These are phyloP conservation scores for Venustampulla echinocandica DNA, from an alignment of 495 filamentous ascomycete genomes.

Conservation along the genomic window DNA sequence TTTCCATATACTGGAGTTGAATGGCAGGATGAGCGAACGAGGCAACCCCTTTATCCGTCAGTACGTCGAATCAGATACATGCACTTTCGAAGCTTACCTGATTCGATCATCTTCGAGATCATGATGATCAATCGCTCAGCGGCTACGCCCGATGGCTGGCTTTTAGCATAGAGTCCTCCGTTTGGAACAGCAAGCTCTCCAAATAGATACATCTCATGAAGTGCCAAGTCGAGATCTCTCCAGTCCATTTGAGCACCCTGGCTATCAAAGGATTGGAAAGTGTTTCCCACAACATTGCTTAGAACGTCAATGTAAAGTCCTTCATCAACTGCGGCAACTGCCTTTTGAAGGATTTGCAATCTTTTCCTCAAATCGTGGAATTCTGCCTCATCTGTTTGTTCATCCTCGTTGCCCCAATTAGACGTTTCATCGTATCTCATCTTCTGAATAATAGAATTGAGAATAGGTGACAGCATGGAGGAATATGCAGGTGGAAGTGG, in stretches of 20 bases:
- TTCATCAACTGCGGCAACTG: constrained; percentile 77
- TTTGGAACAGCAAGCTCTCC: constrained; percentile 83
- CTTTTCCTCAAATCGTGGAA: constrained; percentile 89
- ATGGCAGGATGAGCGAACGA: constrained; percentile 84
- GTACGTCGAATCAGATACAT: constrained; percentile 9
- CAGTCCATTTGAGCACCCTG: constrained; percentile 72
- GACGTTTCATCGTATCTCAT: constrained; percentile 96
- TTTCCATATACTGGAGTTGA: constrained; percentile 95
- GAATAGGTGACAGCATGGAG: constrained; percentile 71
- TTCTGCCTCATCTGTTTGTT: constrained; percentile 95
- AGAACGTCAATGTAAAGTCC: constrained; percentile 76
- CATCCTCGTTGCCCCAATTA: constrained; percentile 88
- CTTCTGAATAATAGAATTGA: constrained; percentile 86
- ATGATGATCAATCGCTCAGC: constrained; percentile 73
- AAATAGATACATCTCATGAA: constrained; percentile 95
- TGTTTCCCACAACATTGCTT: constrained; percentile 69
- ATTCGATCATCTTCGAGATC: constrained; percentile 92
- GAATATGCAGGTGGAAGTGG: constrained; percentile 59
- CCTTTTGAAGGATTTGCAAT: constrained; percentile 83
- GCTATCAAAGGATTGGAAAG: constrained; percentile 66
- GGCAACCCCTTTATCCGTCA: constrained; percentile 53
- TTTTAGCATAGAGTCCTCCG: constrained; percentile 75
- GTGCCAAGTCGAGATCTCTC: constrained; percentile 90
- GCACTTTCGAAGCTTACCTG: constrained; percentile 46
- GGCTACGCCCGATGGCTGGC: constrained; percentile 61